Evolutionary conservation across 257 asterid genomes (phyloP).

Genomic region (Fraxinus excelsior): DNA sequence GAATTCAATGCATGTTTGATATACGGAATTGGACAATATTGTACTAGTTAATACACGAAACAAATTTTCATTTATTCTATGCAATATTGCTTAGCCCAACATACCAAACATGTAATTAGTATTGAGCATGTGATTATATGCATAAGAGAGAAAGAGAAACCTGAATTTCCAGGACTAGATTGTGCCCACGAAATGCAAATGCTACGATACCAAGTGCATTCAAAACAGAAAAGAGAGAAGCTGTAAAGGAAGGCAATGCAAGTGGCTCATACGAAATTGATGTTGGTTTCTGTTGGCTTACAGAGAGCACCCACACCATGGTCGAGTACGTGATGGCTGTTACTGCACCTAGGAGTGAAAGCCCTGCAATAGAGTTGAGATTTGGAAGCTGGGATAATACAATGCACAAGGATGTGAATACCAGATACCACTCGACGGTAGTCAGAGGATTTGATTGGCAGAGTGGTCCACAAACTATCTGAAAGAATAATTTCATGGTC

Average conservation of each 20-base stretch:
- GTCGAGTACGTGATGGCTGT: slow-evolving; percentile 90
- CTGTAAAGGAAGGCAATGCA: slow-evolving; percentile 60
- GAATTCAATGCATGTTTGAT: neutral
- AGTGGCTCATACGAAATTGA: slow-evolving; percentile 70
- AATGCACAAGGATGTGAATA: slow-evolving; percentile 92
- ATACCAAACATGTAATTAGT: neutral
- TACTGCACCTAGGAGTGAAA: slow-evolving; percentile 94
- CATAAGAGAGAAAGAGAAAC: slow-evolving; percentile 22
- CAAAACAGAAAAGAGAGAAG: slow-evolving; percentile 66
- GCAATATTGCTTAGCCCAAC: neutral
- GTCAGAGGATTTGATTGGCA: slow-evolving; percentile 92
- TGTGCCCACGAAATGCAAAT: slow-evolving; percentile 96
- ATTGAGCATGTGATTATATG: neutral
- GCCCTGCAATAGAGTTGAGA: slow-evolving; percentile 96
- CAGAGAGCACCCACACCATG: slow-evolving; percentile 95
- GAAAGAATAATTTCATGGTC: slow-evolving; percentile 97
- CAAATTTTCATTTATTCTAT: neutral
- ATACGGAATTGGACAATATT: too few relatives aligned
- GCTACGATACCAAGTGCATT: slow-evolving; percentile 95
- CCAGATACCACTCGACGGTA: slow-evolving; percentile 95
- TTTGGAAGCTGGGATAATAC: slow-evolving; percentile 94
- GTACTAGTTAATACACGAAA: too few relatives aligned
- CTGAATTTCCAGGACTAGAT: slow-evolving; percentile 91
- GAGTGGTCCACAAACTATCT: slow-evolving; percentile 86
- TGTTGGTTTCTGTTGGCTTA: slow-evolving; percentile 83